phyloP scores from a whole-genome alignment of 2,329 filamentous ascomycete species.

The Alternaria incomplexa region DNA sequence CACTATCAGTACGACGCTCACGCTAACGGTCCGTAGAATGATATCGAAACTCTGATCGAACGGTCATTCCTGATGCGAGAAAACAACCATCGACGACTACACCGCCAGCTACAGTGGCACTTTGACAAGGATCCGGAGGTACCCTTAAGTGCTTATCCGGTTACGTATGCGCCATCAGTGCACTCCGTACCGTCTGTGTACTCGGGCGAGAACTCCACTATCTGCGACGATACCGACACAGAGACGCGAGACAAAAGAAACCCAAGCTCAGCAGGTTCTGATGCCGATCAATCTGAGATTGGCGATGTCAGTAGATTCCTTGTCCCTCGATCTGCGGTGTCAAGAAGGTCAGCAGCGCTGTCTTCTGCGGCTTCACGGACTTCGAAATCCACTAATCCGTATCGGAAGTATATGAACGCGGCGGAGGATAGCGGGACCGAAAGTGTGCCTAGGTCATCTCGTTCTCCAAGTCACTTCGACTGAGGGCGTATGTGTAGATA shows the following conservation, averaged over 20 bases:
- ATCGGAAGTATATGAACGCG: background rate
- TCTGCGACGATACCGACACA: background rate
- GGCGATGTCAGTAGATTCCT: background rate
- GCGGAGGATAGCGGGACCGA: background rate
- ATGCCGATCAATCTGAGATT: background rate
- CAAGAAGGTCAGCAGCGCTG: background rate
- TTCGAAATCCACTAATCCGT: conserved; percentile 7
- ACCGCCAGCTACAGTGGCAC: conserved; percentile 1
- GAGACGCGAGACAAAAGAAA: background rate
- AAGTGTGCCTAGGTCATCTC: background rate
- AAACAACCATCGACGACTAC: background rate
- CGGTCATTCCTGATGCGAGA: background rate
- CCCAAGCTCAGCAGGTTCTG: background rate
- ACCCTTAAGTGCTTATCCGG: background rate
- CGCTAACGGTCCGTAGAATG: background rate
- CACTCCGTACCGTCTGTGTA: background rate
- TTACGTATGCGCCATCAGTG: background rate
- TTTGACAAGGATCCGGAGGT: background rate
- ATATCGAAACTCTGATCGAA: background rate
- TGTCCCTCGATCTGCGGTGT: background rate
- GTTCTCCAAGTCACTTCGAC: background rate
- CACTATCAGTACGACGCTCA: too few species aligned
- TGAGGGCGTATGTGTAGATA: background rate
- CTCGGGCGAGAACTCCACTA: background rate
- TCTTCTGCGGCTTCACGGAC: background rate